Evolutionary conservation across 1,139 yeast genomes (phyloP), one percentile per base, ranked within the genome.

Genomic region (Kazachstania sp.): DNA sequence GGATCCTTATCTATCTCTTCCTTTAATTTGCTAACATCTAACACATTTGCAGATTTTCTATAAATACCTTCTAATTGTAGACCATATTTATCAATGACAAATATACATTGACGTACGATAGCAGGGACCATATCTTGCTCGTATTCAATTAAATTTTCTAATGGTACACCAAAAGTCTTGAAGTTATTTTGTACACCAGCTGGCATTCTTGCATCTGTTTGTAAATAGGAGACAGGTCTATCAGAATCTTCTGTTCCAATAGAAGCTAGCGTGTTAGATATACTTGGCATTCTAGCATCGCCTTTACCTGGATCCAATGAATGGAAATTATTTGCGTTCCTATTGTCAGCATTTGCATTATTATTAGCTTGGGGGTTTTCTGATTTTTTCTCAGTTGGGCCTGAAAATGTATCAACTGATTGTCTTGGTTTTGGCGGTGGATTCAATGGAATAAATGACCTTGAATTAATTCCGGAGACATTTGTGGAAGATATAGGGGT

Each of bases 71-170:
- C 97, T 39, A 85, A 72, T 46, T 86, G 83, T 40, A 85, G 66
- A 1, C 98, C 98, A 63, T 83, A 81, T 37, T 74, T 74, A 63
- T 92, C 97, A 41, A 92, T 79, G 8, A 90, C 83, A 54, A 83
- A 84, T 46, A 90, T 84, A 71, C 97, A 90, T 60, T 83, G 86
- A 55, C 83, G 82, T 9, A 90, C 97, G 43, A 90, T 77, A n/a
- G 86, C 75, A 1, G 98, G 97, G 2, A 90, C 96, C 65, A 86
- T 83, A 55, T 86, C 95, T 46, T 87, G 95, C 51, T 95, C 96
- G 57, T 76, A 80, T 52, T 82, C 83, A 26, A 88, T 79, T 44
- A 86, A 69, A 9, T 77, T 79, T 53, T 85, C 95, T 19, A 92
- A 73, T 0, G 95, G 81, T 0, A 81, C 79, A 0, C 96, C 97